These are phyloP conservation scores for Cylindrodendrum hubeiense DNA, from an alignment of 2,329 filamentous ascomycete genomes.

Conservation along the genomic window DNA sequence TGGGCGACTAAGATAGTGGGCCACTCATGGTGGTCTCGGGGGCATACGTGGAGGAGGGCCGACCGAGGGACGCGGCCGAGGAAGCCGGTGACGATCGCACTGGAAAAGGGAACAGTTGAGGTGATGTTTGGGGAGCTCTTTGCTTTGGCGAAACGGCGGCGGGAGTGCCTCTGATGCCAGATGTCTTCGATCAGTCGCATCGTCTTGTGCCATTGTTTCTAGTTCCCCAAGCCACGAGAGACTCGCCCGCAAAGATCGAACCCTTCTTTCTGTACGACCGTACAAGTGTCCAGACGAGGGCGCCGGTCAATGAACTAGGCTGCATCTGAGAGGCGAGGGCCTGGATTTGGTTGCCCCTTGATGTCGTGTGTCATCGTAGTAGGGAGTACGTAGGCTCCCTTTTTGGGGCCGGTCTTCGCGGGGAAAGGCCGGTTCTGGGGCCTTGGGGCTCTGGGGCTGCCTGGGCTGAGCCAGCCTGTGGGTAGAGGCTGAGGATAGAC, in stretches of 20 bases:
- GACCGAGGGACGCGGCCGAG: slow-evolving; percentile 29
- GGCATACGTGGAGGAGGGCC: slow-evolving; percentile 29
- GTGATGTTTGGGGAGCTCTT: slow-evolving; percentile 14
- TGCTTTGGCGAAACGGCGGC: slow-evolving; percentile 26
- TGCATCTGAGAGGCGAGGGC: slow-evolving; percentile 6
- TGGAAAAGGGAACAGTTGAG: slow-evolving; percentile 18
- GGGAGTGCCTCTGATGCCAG: slow-evolving; percentile 12
- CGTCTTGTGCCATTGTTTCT: slow-evolving; percentile 7
- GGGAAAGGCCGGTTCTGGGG: slow-evolving; percentile 21
- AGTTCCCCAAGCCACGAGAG: not conserved
- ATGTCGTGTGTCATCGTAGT: slow-evolving; percentile 13
- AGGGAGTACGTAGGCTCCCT: slow-evolving; percentile 11
- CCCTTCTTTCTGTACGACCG: not conserved
- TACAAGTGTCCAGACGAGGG: not conserved
- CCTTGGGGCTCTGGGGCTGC: not conserved
- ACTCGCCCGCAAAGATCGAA: not conserved
- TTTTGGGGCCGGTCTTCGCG: slow-evolving; percentile 20
- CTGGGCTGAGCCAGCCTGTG: slow-evolving; percentile 20
- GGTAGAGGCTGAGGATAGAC: not conserved
- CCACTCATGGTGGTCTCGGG: slow-evolving; percentile 26
- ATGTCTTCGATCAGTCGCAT: slow-evolving; percentile 21
- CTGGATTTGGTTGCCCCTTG: slow-evolving; percentile 17
- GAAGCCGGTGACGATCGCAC: slow-evolving; percentile 30
- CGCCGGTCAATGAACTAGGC: not conserved
- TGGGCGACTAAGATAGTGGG: slow-evolving; percentile 34